Evolutionary conservation across 441 rosid species (phyloP).

Genomic region (Macaranga tanarius): DNA sequence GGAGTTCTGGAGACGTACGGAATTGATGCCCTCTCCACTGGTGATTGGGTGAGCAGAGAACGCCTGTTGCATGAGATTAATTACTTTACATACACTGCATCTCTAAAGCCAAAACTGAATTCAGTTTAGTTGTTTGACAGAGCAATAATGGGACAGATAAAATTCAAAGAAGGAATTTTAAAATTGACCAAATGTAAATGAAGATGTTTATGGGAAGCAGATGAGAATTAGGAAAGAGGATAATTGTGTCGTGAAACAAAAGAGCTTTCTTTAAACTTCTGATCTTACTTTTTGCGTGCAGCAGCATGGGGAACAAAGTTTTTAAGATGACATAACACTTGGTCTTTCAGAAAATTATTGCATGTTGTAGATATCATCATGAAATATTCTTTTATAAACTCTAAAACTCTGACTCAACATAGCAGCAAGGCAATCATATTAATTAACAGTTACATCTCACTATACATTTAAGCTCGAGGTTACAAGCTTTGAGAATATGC

Average conservation of each 20-base stretch:
- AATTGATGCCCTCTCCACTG: slow-evolving; percentile 44
- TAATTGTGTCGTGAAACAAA: background rate
- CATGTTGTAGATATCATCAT: background rate
- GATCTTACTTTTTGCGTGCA: background rate
- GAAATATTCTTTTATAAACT: background rate
- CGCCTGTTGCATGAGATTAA: slow-evolving; percentile 51
- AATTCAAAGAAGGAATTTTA: background rate
- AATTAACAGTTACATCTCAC: too few species aligned
- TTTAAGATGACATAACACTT: background rate
- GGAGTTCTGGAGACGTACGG: slow-evolving; percentile 39
- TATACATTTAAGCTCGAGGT: background rate
- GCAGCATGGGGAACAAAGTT: background rate
- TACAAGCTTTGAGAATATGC: background rate
- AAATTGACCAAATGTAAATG: background rate
- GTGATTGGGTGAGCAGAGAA: slow-evolving; percentile 93
- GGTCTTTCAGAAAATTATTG: background rate
- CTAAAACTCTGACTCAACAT: background rate
- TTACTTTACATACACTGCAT: background rate
- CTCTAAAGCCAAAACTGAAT: slow-evolving; percentile 1
- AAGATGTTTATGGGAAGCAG: background rate
- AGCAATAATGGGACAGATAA: background rate
- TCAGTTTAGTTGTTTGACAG: background rate
- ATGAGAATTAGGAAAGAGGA: background rate
- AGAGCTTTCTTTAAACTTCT: background rate
- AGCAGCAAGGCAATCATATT: background rate